phyloP scores from a whole-genome alignment of 2,329 filamentous ascomycete species.

The Coniochaeta hoffmannii region DNA sequence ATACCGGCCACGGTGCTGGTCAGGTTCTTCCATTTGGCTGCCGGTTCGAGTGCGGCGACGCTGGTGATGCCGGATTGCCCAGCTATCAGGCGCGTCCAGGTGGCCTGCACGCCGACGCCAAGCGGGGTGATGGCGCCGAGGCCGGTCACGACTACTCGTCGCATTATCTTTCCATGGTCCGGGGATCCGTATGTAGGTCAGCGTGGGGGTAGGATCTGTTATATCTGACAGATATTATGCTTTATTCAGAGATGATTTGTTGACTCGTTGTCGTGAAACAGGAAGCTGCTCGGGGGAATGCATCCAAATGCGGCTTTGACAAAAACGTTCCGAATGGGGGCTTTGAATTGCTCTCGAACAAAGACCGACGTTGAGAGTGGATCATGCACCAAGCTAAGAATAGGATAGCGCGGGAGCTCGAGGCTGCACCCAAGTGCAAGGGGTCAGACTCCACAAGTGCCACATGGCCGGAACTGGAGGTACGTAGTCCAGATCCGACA shows the following conservation, averaged over 20 bases:
- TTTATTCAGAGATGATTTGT: not conserved
- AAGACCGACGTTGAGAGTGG: not conserved
- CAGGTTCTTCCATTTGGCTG: constrained; percentile 56
- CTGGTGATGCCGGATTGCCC: constrained; percentile 76
- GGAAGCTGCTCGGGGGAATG: not conserved
- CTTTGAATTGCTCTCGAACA: not conserved
- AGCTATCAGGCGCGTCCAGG: constrained; percentile 75
- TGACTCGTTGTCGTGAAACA: not conserved
- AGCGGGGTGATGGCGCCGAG: constrained; percentile 77
- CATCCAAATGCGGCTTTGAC: not conserved
- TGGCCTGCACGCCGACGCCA: constrained; percentile 67
- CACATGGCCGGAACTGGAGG: not conserved
- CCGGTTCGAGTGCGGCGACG: constrained; percentile 52
- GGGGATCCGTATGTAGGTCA: not conserved
- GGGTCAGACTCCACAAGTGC: not conserved
- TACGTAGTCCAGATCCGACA: not conserved
- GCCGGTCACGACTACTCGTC: constrained; percentile 77
- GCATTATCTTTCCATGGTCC: constrained; percentile 41
- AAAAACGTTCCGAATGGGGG: too few species aligned
- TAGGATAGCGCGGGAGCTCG: not conserved
- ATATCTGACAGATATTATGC: not conserved
- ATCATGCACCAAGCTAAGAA: not conserved
- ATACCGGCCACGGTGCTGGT: constrained; percentile 81
- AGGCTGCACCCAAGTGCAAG: not conserved
- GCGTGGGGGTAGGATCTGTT: not conserved